These are phyloP conservation scores for Populus euphratica DNA, from an alignment of 345 rosid genomes.

Conservation along the genomic window DNA sequence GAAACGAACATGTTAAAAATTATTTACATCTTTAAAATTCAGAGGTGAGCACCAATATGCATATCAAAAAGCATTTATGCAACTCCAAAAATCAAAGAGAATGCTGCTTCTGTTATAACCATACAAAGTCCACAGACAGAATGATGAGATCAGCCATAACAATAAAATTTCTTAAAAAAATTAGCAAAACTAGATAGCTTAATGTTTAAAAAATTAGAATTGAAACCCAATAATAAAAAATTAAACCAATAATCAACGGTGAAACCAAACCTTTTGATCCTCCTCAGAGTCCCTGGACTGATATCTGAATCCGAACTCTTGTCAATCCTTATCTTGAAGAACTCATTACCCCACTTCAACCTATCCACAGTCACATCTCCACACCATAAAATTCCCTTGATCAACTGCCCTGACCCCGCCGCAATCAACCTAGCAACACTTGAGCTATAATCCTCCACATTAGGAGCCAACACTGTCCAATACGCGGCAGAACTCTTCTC, in stretches of 20 bases:
- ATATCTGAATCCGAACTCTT: slow-evolving; percentile 42
- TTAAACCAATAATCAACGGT: neutral
- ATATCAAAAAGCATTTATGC: neutral
- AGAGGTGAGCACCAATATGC: neutral
- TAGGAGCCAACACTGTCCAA: slow-evolving; percentile 98
- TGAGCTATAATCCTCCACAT: slow-evolving; percentile 79
- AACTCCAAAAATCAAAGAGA: neutral
- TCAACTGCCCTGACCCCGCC: slow-evolving; percentile 79
- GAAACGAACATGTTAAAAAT: neutral
- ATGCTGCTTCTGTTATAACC: neutral
- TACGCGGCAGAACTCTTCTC: slow-evolving; percentile 67
- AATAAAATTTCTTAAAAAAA: neutral
- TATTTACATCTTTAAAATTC: neutral
- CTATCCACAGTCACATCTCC: slow-evolving; percentile 90
- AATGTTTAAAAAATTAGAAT: neutral
- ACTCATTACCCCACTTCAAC: slow-evolving; percentile 68
- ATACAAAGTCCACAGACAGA: neutral
- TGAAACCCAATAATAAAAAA: neutral
- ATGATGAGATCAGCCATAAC: neutral
- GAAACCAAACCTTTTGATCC: slow-evolving; percentile 63
- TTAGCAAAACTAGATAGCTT: neutral
- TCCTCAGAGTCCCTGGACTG: slow-evolving; percentile 56
- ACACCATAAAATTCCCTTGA: slow-evolving; percentile 88
- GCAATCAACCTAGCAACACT: slow-evolving; percentile 68
- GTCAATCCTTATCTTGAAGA: slow-evolving; percentile 53